Conservation (phyloP, 2,329 filamentous ascomycete genomes). For the Neonectria punicea region DNA sequence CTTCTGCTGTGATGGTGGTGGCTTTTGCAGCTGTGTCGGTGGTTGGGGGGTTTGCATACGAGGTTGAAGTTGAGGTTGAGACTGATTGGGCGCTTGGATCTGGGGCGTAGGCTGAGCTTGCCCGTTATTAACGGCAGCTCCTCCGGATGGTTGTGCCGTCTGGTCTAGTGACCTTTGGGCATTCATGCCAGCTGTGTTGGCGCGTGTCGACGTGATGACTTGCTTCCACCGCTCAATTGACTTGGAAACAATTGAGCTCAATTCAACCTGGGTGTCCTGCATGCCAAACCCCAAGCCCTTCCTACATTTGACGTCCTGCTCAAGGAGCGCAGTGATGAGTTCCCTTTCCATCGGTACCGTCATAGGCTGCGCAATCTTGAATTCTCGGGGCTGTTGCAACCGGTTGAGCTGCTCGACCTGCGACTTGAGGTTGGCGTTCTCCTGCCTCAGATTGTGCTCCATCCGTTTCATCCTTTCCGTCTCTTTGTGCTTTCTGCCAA, state of each 20-base stretch:
- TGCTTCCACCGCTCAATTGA: conserved; percentile 71
- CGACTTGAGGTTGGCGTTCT: conserved; percentile 64
- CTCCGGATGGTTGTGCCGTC: conserved; percentile 33
- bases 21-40: conserved; percentile 8
- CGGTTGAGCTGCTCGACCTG: conserved; percentile 70
- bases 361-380: conserved; percentile 61
- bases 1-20: conserved; percentile 5
- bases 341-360: conserved; percentile 64
- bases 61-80: conserved; percentile 16
- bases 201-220: conserved; percentile 64
- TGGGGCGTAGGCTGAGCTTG: conserved; percentile 32
- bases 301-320: conserved; percentile 55
- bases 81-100: conserved; percentile 31
- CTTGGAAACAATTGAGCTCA: conserved; percentile 62
- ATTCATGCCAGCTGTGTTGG: conserved; percentile 56
- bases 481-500: conserved; percentile 67
- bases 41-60: conserved; percentile 24
- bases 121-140: conserved; percentile 37
- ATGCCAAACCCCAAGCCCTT: conserved; percentile 57
- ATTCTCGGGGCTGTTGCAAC: conserved; percentile 69
- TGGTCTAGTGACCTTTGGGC: conserved; percentile 62
- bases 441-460: conserved; percentile 64
- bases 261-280: conserved; percentile 63
- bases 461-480: conserved; percentile 61
- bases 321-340: conserved; percentile 58